These are phyloP conservation scores for Chamaenerion angustifolium DNA, from an alignment of 345 rosid genomes.

Conservation along the genomic window DNA sequence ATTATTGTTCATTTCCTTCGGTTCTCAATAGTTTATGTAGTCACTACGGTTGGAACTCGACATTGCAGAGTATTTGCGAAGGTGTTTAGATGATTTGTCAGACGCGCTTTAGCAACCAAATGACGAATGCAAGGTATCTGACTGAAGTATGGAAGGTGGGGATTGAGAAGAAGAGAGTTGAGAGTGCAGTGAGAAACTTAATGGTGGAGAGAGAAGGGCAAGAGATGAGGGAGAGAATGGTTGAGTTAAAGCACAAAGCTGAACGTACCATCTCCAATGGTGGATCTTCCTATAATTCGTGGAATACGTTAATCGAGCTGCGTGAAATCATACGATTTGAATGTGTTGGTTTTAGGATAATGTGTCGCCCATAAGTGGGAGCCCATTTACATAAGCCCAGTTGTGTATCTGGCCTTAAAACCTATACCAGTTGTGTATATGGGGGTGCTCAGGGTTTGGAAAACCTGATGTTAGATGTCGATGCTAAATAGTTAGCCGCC, in stretches of 20 bases:
- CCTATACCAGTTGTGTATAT: too few species aligned
- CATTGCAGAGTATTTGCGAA: constrained; percentile 27
- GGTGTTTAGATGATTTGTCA: constrained; percentile 33
- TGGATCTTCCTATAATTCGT: constrained; percentile 19
- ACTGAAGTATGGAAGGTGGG: constrained; percentile 33
- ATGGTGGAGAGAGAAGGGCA: constrained; percentile 23
- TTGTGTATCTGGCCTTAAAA: too few species aligned
- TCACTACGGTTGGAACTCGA: too few species aligned
- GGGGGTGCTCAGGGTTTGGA: too few species aligned
- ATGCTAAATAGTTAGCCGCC: too few species aligned
- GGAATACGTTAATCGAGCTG: constrained; percentile 14
- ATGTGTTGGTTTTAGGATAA: too few species aligned
- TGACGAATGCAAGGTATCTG: constrained; percentile 26
- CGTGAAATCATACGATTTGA: constrained; percentile 3
- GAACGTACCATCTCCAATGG: constrained; percentile 7
- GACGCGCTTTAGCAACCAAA: constrained; percentile 24
- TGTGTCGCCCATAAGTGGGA: too few species aligned
- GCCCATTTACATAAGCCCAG: too few species aligned
- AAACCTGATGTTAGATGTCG: too few species aligned
- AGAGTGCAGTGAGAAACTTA: constrained; percentile 18
- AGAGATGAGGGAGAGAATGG: constrained; percentile 24
- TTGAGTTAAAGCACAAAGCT: constrained; percentile 8
- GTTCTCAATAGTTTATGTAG: too few species aligned
- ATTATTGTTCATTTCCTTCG: too few species aligned
- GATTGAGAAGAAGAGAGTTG: constrained; percentile 17